Evolutionary conservation across 352 stramenopile genomes (phyloP).

Genomic region (Globisporangium ultimum): DNA sequence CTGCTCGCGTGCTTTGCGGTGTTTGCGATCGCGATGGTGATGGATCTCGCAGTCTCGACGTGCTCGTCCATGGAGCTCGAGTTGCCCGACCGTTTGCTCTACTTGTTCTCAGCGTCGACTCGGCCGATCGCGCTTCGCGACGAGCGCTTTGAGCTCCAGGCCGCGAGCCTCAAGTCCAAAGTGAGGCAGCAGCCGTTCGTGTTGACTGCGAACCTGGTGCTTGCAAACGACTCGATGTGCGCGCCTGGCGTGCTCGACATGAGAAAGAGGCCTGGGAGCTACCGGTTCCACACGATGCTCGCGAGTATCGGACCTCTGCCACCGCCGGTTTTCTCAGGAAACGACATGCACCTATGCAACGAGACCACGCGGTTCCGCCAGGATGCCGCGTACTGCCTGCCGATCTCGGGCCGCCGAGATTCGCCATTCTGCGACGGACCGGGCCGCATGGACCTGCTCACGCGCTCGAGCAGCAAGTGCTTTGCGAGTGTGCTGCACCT

Average conservation of each 20-base stretch:
- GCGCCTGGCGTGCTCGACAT: background rate
- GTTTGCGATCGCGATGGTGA: background rate
- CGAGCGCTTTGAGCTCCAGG: background rate
- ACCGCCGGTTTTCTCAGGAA: constrained; percentile 2
- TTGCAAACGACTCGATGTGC: background rate
- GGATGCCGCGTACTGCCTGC: constrained; percentile 7
- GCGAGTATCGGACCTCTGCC: background rate
- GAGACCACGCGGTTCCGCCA: background rate
- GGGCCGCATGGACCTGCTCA: constrained; percentile 6
- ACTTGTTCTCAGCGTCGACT: background rate
- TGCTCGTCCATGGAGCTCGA: background rate
- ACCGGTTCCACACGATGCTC: constrained; percentile 1
- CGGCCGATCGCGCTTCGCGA: background rate
- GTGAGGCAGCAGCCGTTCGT: background rate
- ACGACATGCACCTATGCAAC: constrained; percentile 1
- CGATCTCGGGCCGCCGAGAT: constrained; percentile 12
- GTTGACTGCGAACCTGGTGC: background rate
- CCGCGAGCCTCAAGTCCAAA: background rate
- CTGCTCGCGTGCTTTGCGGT: background rate
- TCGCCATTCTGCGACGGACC: constrained; percentile 14
- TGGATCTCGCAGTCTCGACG: background rate
- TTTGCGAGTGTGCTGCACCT: constrained; percentile 8
- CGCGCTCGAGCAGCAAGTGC: background rate
- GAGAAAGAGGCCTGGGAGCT: background rate
- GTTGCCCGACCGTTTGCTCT: background rate